Evolutionary conservation across 345 rosid genomes (phyloP), one percentile per base, ranked within the genome.

Genomic region (Camelina laxa): DNA sequence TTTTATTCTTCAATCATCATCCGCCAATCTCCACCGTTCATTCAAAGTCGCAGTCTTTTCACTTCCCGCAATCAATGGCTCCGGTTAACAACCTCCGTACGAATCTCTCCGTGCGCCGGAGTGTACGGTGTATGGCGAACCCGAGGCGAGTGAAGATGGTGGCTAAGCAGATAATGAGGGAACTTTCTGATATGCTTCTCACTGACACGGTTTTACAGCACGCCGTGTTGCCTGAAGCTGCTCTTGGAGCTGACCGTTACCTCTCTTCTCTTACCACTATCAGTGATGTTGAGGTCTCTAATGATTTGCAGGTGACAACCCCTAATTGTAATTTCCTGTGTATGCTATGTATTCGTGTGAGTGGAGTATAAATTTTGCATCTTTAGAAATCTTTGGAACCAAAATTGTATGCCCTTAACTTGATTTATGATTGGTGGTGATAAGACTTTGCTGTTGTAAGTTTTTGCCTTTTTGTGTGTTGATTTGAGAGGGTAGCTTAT

Each of bases 121-220:
- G 36, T 48, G 81, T 89, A 19, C 84, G 51, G 82, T 94, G 97
- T 76, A 94, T 94, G 98, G 97, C 97, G 35, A 88, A 86, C 68
- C 96, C 89, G 22, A 87, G 98, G 56, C 77, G 98, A 81, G 98
- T 91, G 51, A 84, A 88, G 79, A 93, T 88, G 94, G 97, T 89
- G 48, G 92, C 97, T 39, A 91, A 86, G 69, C 96, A 93, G 80
- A 89, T 93, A 74, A 83, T 80, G 82, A 87, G 97, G 58, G 97
- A 90, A 78, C 87, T 94, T 36, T 94, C 98, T 21, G 91, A 88
- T 78, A 91, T 94, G 98, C 87, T 91, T 70, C 72, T 94, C 33
- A 88, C 92, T 0, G 98, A 94, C 72, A 90, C 87, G 50, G 93
- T 91, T 4, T 66, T 94, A 80, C 96, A 89, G 75, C 84, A 79